Evolutionary conservation across 2,329 filamentous ascomycete species (phyloP), one percentile per base, ranked within the genome.

Genomic region (Zymoseptoria ardabiliae): DNA sequence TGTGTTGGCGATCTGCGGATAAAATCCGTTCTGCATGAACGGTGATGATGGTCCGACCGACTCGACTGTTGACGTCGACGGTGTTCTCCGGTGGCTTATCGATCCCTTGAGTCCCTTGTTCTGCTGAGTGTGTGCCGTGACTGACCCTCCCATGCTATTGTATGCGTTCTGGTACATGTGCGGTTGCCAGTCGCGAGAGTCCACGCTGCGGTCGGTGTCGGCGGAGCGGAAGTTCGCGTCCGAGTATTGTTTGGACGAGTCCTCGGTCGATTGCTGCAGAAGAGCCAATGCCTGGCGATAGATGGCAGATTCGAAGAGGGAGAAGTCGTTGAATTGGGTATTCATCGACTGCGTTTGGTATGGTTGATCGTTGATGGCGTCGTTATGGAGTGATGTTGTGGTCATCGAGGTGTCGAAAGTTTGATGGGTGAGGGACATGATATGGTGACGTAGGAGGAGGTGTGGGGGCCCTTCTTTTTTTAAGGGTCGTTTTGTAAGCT

Each of bases 11-110:
- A 82, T 78, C 56, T 77, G 77, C 56, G 73, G 69, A 59, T 69
- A 67, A 8, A 65, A 64, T 54, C 65, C 65, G 60, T 68, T 71
- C 60, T 71, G 70, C 58, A 70, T 68, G 64, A 74, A 74, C 60
- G 77, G 77, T 58, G 78, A 79, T 35, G 73, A 74, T 25, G 78
- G 74, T 50, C 76, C 75, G 55, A 70, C 73, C 22, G 76, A 78
- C 56, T 72, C 75, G 51, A 78, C 73, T 4, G 80, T 74, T 56
- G 71, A 73, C 20, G 69, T 70, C n/a, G 72, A 74, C 19, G 69
- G 69, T 5, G 70, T 72, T 28, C 71, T 65, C 61, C 70, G 68
- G 62, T 73, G 71, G 52, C 56, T 68, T 54, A 65, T 61, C 55
- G 59, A 52, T 58, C 66, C 63, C 62, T 68, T 67, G 35, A 66